phyloP scores from a whole-genome alignment of 2,329 filamentous ascomycete genomes.

The Sclerotinia spermophila region DNA sequence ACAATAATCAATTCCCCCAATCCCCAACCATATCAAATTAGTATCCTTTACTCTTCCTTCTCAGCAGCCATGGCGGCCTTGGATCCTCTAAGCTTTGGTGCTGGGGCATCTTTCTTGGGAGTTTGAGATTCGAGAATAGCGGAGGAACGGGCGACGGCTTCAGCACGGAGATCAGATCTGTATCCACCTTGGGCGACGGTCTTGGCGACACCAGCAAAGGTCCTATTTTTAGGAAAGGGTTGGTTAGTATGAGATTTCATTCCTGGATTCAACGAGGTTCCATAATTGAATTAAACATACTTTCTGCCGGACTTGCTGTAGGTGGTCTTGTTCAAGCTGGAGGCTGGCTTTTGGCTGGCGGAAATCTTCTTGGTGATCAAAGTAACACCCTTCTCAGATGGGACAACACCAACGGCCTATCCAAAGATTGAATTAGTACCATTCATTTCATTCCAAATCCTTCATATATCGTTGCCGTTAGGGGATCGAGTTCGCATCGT shows the following conservation, averaged over 20 bases:
- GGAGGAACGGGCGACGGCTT: slow-evolving; percentile 81
- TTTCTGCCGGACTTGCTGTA: slow-evolving; percentile 77
- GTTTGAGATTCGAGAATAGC: slow-evolving; percentile 78
- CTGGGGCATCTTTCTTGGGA: slow-evolving; percentile 70
- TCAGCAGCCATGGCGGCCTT: slow-evolving; percentile 71
- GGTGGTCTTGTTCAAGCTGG: slow-evolving; percentile 60
- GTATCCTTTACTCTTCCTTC: slow-evolving; percentile 41
- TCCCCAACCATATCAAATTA: slow-evolving; percentile 27
- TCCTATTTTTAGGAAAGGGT: slow-evolving; percentile 48
- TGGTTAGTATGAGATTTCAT: background rate
- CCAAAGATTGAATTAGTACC: slow-evolving; percentile 24
- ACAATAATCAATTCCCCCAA: slow-evolving; percentile 18
- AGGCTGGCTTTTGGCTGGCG: slow-evolving; percentile 68
- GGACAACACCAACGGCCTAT: slow-evolving; percentile 73
- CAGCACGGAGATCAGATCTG: slow-evolving; percentile 71
- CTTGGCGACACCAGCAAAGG: slow-evolving; percentile 85
- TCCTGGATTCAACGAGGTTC: background rate
- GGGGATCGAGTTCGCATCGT: slow-evolving; percentile 37
- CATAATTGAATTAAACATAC: slow-evolving; percentile 49
- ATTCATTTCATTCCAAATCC: slow-evolving; percentile 7
- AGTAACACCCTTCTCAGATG: slow-evolving; percentile 71
- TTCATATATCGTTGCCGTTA: background rate
- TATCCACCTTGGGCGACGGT: slow-evolving; percentile 80
- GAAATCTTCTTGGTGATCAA: slow-evolving; percentile 81
- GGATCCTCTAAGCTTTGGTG: slow-evolving; percentile 72